phyloP scores from a whole-genome alignment of 2,329 filamentous ascomycete genomes.

The Aureobasidium sp. region DNA sequence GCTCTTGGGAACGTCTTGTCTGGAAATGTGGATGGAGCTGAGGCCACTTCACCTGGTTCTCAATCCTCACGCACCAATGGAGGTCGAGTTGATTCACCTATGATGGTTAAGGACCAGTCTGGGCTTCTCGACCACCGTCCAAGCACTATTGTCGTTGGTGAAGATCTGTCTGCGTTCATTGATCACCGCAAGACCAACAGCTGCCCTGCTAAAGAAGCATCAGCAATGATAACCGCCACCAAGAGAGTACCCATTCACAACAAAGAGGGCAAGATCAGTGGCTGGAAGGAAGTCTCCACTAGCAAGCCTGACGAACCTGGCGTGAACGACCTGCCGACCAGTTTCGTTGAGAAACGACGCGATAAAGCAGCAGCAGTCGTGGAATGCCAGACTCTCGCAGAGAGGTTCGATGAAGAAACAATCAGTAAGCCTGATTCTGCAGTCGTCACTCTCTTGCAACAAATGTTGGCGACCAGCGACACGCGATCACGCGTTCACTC shows the following conservation, averaged over 20 bases:
- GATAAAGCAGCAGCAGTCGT: background rate
- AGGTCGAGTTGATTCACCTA: background rate
- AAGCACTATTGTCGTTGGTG: background rate
- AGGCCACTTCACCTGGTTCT: background rate
- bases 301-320: background rate
- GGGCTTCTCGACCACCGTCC: background rate
- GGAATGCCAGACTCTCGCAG: constrained; percentile 6
- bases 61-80: background rate
- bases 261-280: constrained; percentile 14
- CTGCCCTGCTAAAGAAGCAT: background rate
- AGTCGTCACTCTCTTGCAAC: constrained; percentile 4
- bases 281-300: constrained; percentile 7
- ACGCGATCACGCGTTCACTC: constrained; percentile 3
- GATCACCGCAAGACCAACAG: background rate
- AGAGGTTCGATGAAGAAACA: constrained; percentile 9
- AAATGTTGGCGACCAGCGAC: constrained; percentile 10
- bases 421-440: constrained; percentile 14
- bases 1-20: background rate
- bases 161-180: constrained; percentile 12
- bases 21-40: background rate
- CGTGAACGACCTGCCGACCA: constrained; percentile 5
- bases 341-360: background rate
- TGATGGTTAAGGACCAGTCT: background rate
- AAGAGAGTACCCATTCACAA: constrained; percentile 9
- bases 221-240: background rate